Base-by-base conservation (phyloP, 306 rosid genomes). In the Dryas alaskensis region DNA sequence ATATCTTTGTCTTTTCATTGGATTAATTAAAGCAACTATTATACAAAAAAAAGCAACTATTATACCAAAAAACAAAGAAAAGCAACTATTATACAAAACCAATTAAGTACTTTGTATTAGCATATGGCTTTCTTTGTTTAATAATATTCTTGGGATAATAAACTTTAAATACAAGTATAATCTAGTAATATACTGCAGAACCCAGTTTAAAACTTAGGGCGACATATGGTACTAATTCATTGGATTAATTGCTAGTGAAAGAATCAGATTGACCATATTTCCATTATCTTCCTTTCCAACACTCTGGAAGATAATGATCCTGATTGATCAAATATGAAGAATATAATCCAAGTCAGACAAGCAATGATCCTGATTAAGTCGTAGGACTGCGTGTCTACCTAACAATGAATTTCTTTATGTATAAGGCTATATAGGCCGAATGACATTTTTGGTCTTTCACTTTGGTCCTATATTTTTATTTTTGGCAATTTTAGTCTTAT, bases 221-320 rank as follows among this genome's bases (percentile, higher is more conserved):
- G 68, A 44, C 70, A 76, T 60, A 19, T 49, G 45, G 52, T 59
- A 70, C 70, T 70, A 67, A 50, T 65, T 47, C 65, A 80, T 44
- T 64, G 22, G 58, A 62, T 49, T 10, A 63, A 44, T 42, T 49
- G 40, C 4, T 13, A 63, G 49, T 55, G 65, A 58, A 25, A 37
- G 75, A 80, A 84, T 59, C 81, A 37, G 54, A 50, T 39, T 45
- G 19, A 67, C 12, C 9, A 68, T 31, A 31, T 67, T 61, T 67
- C 13, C 60, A 67, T 73, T 69, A 53, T 50, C 73, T 40, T 10
- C 75, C 42, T 51, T 76, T 61, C 78, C 63, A 76, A 65, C 10
- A 49, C 47, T 65, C 63, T 11, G 50, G 55, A 74, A 74, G 78
- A 82, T 79, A 72, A 77, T 61, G 87, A 83, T 87, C 78, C 82